Evolutionary conservation across 768 basidiomycete genomes (phyloP).

Genomic region (Kwoniella mangroviensis): DNA sequence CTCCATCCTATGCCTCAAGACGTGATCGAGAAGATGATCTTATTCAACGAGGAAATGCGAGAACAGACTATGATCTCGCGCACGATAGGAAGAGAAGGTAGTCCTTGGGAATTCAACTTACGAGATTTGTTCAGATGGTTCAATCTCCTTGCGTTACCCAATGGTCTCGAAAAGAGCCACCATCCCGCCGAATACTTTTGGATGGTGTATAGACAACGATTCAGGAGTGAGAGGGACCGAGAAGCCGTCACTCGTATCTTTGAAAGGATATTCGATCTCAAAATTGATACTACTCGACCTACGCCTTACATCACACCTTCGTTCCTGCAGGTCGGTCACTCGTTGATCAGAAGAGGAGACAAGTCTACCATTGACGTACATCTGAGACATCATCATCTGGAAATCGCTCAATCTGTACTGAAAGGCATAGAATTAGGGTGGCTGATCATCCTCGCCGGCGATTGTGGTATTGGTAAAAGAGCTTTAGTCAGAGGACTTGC

Average conservation of each 20-base stretch:
- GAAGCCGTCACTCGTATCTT: conserved; percentile 55
- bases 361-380: conserved; percentile 54
- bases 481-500: conserved; percentile 73
- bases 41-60: conserved; percentile 75
- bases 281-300: conserved; percentile 61
- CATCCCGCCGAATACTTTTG: conserved; percentile 71
- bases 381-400: conserved; percentile 68
- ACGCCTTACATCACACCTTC: conserved; percentile 46
- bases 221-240: conserved; percentile 75
- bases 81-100: conserved; percentile 75
- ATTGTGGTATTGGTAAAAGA: conserved; percentile 76
- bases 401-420: conserved; percentile 74
- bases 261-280: conserved; percentile 48
- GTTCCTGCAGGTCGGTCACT: conserved; percentile 71
- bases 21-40: conserved; percentile 74
- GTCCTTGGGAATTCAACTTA: conserved; percentile 98
- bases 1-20: conserved; percentile 70
- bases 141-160: conserved; percentile 57
- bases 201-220: conserved; percentile 80
- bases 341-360: conserved; percentile 53
- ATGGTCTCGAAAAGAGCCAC: conserved; percentile 55
- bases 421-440: conserved; percentile 75
- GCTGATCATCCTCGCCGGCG: conserved; percentile 87
- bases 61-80: conserved; percentile 69
- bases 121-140: conserved; percentile 93